Evolutionary conservation across 768 basidiomycete genomes (phyloP), one percentile per base, ranked within the genome.

Genomic region (Russula earlei): DNA sequence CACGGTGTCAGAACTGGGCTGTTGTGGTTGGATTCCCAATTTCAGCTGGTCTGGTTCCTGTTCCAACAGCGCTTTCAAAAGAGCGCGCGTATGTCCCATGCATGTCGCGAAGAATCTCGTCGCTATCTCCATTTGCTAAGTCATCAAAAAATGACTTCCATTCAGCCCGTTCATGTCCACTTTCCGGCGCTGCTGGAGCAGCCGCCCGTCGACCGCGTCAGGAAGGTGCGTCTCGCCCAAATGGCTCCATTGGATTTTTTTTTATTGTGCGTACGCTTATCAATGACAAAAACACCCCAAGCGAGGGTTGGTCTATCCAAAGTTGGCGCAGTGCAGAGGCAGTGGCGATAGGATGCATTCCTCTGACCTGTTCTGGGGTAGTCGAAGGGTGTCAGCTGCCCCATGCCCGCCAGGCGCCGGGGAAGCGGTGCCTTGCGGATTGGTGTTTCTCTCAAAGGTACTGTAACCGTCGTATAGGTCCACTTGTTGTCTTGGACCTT

Each of bases 281-380:
- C 44, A 36, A 47, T 20, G n/a, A 51, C 40, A 46, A 57, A 50
- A 49, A 50, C 19, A 7, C 36, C 29, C 27, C 42, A 55, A 68
- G 69, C 52, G 56, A 48, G 67, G 63, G 53, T 49, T 70, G 12
- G 63, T 66, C 20, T 76, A 75, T 54, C 75, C 75, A 27, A 70
- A 65, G 52, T 71, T 76, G 50, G 74, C 74, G 15, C 74, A 75
- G 55, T 62, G 64, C 33, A 74, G 70, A 55, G 72, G 69, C 47
- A 55, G 40, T 40, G 66, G 67, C 9, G 67, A 70, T 58, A 65
- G 72, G 46, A 64, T 52, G 52, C 58, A 55, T 20, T 72, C 66
- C n/a, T 64, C 64, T 24, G 75, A 76, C 58, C 63, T 74, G 36
- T 70, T 62, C 58, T 76, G 75, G 75, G 63, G 60, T 42, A 66